phyloP scores from a whole-genome alignment of 2,329 filamentous ascomycete genomes.

The Hirsutella rhossiliensis region DNA sequence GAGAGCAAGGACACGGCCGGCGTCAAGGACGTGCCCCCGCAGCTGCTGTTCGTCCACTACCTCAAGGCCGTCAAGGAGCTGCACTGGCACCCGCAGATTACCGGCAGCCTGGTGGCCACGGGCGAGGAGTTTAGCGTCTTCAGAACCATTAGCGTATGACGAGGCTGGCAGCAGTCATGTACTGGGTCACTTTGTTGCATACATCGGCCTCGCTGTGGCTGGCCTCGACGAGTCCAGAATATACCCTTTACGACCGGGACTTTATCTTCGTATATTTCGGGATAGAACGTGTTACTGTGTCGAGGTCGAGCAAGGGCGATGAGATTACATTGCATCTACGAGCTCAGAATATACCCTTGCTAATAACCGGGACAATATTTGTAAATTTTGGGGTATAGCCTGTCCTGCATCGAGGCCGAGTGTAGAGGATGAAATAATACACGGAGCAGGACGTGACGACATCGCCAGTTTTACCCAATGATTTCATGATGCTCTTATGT shows the following conservation, averaged over 20 bases:
- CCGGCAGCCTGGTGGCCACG: slow-evolving; percentile 78
- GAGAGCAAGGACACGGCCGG: slow-evolving; percentile 85
- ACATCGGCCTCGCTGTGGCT: neutral
- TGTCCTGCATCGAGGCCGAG: neutral
- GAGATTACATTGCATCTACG: neutral
- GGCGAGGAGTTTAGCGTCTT: slow-evolving; percentile 82
- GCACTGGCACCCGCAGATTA: slow-evolving; percentile 96
- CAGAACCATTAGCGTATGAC: slow-evolving; percentile 74
- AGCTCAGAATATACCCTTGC: no score
- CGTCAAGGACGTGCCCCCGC: slow-evolving; percentile 81
- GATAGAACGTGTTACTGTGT: no score
- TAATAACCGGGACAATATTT: no score
- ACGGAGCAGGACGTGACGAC: no score
- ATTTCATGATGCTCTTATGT: no score
- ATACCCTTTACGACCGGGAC: slow-evolving; percentile 1
- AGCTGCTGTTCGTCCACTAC: slow-evolving; percentile 93
- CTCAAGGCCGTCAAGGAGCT: slow-evolving; percentile 90
- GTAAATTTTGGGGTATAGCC: no score
- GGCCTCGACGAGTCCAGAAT: neutral
- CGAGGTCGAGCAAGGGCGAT: neutral
- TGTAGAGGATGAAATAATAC: no score
- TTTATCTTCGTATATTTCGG: no score
- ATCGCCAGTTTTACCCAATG: no score
- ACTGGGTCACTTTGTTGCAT: neutral
- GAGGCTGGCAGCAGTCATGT: slow-evolving; percentile 2